A percentile compares a stretch with the other conserved stretches of the same genome.
Evolutionary conservation across 352 stramenopile species (phyloP).

Genomic region (Globisporangium cederbergense): DNA sequence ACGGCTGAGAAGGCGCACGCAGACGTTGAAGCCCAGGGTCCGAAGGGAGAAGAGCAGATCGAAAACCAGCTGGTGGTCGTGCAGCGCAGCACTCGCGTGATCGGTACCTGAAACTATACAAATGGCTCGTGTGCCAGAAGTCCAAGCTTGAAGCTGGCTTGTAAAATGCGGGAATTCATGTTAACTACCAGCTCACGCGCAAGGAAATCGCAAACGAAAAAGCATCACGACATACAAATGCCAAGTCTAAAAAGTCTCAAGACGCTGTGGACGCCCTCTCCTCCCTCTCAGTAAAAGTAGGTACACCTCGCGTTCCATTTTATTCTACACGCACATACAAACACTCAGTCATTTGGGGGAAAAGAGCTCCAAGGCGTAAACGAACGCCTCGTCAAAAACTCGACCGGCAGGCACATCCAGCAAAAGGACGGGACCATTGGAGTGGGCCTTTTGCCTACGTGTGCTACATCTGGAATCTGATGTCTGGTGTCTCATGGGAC

Average conservation of each 20-base stretch:
- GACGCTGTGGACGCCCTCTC: not conserved
- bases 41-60: not conserved
- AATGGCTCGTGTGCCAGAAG: not conserved
- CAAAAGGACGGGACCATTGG: too few relatives aligned
- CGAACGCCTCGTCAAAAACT: not conserved
- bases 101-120: not conserved
- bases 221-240: not conserved
- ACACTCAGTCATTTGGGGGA: not conserved
- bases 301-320: not conserved
- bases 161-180: not conserved
- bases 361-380: not conserved
- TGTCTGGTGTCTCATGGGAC: too few relatives aligned
- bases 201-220: not conserved
- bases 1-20: not conserved
- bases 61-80: constrained; percentile 9
- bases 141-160: not conserved
- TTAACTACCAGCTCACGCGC: not conserved
- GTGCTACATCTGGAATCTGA: too few relatives aligned
- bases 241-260: not conserved
- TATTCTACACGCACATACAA: not conserved
- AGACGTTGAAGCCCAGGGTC: constrained; percentile 1
- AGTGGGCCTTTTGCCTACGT: too few relatives aligned
- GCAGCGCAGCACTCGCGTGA: not conserved
- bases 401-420: too few relatives aligned
- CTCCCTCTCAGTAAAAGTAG: not conserved